phyloP scores from a whole-genome alignment of 2,329 filamentous ascomycete species.

The Fusarium caatingaense region DNA sequence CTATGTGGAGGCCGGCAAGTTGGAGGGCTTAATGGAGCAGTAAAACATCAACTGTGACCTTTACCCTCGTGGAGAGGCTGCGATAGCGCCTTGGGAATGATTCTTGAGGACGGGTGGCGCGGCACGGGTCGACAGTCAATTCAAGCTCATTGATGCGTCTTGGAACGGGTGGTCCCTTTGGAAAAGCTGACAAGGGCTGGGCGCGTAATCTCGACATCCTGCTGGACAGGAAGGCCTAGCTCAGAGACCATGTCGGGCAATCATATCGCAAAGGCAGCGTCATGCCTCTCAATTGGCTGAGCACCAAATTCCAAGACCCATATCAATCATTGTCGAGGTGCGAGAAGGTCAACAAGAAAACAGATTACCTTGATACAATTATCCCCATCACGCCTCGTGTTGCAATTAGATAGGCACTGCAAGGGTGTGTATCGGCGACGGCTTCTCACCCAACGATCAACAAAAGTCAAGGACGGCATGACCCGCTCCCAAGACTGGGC shows the following conservation, averaged over 20 bases:
- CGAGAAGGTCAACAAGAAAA: constrained; percentile 20
- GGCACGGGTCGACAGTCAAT: constrained; percentile 50
- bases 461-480: constrained; percentile 27
- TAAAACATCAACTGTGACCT: neutral
- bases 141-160: constrained; percentile 22
- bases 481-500: constrained; percentile 32
- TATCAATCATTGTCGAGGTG: constrained; percentile 34
- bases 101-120: constrained; percentile 48
- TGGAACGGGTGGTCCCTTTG: constrained; percentile 27
- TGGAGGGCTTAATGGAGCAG: constrained; percentile 2
- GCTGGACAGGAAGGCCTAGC: constrained; percentile 58
- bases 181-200: constrained; percentile 50
- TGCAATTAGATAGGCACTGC: constrained; percentile 19
- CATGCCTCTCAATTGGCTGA: constrained; percentile 56
- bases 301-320: constrained; percentile 27
- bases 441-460: constrained; percentile 11
- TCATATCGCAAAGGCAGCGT: constrained; percentile 56
- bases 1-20: constrained; percentile 7
- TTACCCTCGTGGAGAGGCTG: neutral
- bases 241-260: constrained; percentile 59
- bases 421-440: constrained; percentile 26
- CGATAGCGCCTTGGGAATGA: constrained; percentile 4
- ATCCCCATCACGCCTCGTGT: neutral
- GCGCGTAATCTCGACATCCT: constrained; percentile 65
- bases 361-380: constrained; percentile 3